phyloP scores from a whole-genome alignment of 257 asterid species.

The Primulina eburnea region DNA sequence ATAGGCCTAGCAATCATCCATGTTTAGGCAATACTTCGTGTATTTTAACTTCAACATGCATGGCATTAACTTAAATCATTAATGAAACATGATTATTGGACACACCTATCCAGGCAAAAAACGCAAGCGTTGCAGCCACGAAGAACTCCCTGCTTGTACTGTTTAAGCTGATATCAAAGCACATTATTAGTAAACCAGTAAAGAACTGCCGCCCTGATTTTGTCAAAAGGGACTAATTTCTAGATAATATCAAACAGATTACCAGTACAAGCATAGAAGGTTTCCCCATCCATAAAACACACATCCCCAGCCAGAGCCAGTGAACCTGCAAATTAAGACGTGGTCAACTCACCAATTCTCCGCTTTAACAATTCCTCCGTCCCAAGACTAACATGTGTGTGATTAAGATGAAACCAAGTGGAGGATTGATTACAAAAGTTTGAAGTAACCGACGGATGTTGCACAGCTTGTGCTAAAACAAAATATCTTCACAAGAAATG shows the following conservation, averaged over 20 bases:
- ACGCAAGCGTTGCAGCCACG: slow-evolving; percentile 64
- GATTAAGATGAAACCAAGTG: not conserved
- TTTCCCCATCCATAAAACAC: slow-evolving; percentile 95
- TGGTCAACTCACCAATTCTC: slow-evolving; percentile 2
- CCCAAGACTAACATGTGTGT: not conserved
- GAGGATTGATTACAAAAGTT: not conserved
- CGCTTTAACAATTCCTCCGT: not conserved
- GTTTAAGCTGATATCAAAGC: slow-evolving; percentile 45
- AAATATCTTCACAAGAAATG: not conserved
- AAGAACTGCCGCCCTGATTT: not conserved
- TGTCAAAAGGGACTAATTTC: not conserved
- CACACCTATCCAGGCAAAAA: slow-evolving; percentile 71
- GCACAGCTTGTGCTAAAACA: not conserved
- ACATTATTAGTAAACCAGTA: slow-evolving; percentile 16
- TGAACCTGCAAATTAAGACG: slow-evolving; percentile 60
- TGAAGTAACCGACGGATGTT: no score
- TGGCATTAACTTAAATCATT: slow-evolving; percentile 3
- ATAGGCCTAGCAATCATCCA: not conserved
- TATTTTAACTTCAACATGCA: not conserved
- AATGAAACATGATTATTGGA: slow-evolving; percentile 1
- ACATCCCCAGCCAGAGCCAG: slow-evolving; percentile 86
- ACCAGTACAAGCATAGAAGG: slow-evolving; percentile 85
- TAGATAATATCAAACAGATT: slow-evolving; percentile 18
- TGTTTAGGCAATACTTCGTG: not conserved
- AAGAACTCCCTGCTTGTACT: slow-evolving; percentile 72